Conservation (phyloP, 78 protist genomes). For the Planoprotostelium fungivorum region DNA sequence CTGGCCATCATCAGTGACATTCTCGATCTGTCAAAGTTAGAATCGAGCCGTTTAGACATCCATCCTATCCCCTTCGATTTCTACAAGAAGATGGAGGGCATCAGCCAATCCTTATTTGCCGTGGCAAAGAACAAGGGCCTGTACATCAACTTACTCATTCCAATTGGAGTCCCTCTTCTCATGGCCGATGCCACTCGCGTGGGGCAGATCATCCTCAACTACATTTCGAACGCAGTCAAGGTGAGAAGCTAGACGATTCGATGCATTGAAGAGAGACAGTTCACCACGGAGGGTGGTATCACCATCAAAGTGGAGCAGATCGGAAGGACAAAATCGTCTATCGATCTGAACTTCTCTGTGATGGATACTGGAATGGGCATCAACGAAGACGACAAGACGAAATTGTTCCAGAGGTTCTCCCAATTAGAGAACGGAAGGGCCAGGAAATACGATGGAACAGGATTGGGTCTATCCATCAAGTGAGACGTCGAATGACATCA, state of each 20-base stretch:
- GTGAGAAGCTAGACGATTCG: too few relatives aligned
- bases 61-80: constrained; percentile 13
- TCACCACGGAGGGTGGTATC: neutral
- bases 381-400: constrained; percentile 17
- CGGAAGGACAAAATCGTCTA: neutral
- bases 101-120: constrained; percentile 14
- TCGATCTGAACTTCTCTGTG: constrained; percentile 2
- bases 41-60: constrained; percentile 18
- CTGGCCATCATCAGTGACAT: constrained; percentile 38
- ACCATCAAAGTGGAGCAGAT: neutral
- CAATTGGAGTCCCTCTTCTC: neutral
- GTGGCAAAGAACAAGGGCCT: constrained; percentile 39
- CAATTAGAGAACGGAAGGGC: constrained; percentile 25
- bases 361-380: constrained; percentile 36
- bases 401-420: constrained; percentile 40
- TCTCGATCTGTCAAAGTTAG: constrained; percentile 38
- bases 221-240: neutral
- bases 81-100: constrained; percentile 22
- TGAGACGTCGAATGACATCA: too few relatives aligned
- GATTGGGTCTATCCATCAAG: constrained; percentile 27
- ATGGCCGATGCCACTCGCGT: neutral
- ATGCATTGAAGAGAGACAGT: neutral
- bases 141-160: constrained; percentile 5
- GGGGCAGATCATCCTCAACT: neutral
- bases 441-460: constrained; percentile 37